phyloP scores from a whole-genome alignment of 2,329 filamentous ascomycete genomes.

The Talaromyces sp. region DNA sequence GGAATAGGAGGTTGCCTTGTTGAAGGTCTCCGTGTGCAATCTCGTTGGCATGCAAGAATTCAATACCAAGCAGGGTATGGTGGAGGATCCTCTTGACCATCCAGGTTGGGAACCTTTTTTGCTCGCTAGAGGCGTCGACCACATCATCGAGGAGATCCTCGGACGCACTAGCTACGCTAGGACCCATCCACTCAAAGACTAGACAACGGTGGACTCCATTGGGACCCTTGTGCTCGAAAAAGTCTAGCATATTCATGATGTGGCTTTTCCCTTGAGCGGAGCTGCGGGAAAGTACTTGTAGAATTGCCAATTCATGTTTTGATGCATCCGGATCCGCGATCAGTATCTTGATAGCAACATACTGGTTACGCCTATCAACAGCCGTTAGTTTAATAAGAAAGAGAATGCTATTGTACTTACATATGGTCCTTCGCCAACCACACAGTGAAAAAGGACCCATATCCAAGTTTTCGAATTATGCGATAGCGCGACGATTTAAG shows the following conservation, averaged over 20 bases:
- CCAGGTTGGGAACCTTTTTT: slow-evolving; percentile 16
- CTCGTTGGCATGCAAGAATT: slow-evolving; percentile 19
- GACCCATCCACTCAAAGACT: slow-evolving; percentile 27
- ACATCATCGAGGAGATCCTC: too few species aligned
- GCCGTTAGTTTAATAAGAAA: neutral
- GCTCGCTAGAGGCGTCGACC: slow-evolving; percentile 17
- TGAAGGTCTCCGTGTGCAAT: slow-evolving; percentile 23
- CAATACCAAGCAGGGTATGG: slow-evolving; percentile 12
- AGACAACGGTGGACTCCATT: slow-evolving; percentile 30
- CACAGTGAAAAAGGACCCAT: too few species aligned
- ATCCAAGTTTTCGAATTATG: too few species aligned
- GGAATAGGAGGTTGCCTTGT: slow-evolving; percentile 20
- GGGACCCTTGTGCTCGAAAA: slow-evolving; percentile 24
- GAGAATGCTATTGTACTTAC: too few species aligned
- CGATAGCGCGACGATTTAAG: too few species aligned
- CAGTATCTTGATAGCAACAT: slow-evolving; percentile 29
- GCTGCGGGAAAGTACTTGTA: slow-evolving; percentile 15
- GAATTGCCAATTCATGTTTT: slow-evolving; percentile 16
- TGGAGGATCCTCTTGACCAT: neutral
- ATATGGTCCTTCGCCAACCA: too few species aligned
- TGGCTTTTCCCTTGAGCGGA: slow-evolving; percentile 12
- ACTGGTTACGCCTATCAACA: slow-evolving; percentile 6
- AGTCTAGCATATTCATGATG: slow-evolving; percentile 18
- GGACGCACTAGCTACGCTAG: slow-evolving; percentile 16
- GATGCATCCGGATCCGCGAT: slow-evolving; percentile 19